These are phyloP conservation scores for Sporothrix protearum DNA, from an alignment of 2,329 filamentous ascomycete species.

Conservation along the genomic window DNA sequence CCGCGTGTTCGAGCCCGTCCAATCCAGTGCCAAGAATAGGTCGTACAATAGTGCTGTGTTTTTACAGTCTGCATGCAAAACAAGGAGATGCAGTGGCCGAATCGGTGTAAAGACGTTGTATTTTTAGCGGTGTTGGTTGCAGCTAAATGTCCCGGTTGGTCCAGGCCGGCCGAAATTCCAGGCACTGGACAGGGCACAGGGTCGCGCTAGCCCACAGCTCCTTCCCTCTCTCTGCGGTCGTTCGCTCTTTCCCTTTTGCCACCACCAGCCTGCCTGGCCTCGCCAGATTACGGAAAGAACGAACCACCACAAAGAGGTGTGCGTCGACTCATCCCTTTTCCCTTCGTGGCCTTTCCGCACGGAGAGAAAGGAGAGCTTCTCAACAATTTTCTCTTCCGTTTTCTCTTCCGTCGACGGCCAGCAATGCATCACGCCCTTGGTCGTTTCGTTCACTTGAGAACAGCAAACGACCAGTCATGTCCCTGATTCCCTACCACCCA, in stretches of 20 bases:
- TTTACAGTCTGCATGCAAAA: background rate
- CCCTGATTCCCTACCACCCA: constrained; percentile 71
- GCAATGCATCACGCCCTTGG: background rate
- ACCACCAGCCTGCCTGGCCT: background rate
- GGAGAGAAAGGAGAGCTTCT: background rate
- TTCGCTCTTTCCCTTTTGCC: constrained; percentile 12
- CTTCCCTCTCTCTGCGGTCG: background rate
- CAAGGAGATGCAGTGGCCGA: background rate
- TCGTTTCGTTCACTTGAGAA: background rate
- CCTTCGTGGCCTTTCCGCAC: background rate
- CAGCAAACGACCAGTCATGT: constrained; percentile 41
- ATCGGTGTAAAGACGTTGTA: background rate
- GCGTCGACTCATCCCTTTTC: background rate
- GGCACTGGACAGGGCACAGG: background rate
- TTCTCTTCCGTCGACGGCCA: background rate
- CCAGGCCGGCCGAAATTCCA: background rate
- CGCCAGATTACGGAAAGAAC: constrained; percentile 4
- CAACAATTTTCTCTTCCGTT: background rate
- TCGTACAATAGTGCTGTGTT: background rate
- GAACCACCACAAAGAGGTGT: background rate
- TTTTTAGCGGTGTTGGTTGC: background rate
- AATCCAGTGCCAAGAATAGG: background rate
- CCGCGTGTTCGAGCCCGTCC: background rate
- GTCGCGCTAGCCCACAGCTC: constrained; percentile 2
- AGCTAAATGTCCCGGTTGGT: constrained; percentile 3